Evolutionary conservation across 2,329 filamentous ascomycete species (phyloP), one percentile per base, ranked within the genome.

Genomic region (Colletotrichum truncatum): DNA sequence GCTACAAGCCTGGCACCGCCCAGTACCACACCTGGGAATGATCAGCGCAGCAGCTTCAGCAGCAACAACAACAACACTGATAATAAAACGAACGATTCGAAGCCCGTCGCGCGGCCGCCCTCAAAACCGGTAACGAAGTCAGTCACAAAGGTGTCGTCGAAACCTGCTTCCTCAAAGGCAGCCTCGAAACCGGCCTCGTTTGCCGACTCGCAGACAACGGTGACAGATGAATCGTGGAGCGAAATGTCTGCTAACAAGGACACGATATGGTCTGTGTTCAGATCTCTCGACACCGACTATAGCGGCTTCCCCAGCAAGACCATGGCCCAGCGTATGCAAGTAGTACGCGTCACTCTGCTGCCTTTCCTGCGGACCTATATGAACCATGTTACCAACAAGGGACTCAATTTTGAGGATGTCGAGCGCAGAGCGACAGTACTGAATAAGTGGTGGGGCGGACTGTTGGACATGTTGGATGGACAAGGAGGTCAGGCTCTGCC

Each of bases 371-470:
- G 88, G 62, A 89, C 86, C 54, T 90, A 94, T 71, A 85, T 87
- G 65, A 80, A 85, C 32, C 90, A 95, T 72, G 80, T 87, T 1
- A 93, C 92, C 8, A 91, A 88, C 71, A 80, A 78, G 64, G 74
- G 75, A 14, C 81, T 97, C 46, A 82, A 87, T n/a, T 84, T 93
- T 2, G 93, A 97, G 78, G 93, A 97, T 74, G 78, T 97, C 45
- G 94, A 98, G 72, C 87, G 91, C 34, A 87, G 94, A 65, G 87
- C 91, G 2, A 89, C 89, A 45, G 93, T 97, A 49, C 80, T 97
- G 63, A 93, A 96, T 75, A 94, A 93, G 74, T 98, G 94, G 94
- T 98, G 94, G 94, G 90, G 85, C 43, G 90, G 88, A 2, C 81
- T 97, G 38, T 80, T 97, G 60, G 93, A 96, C 65, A 89, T 97